Conservation (phyloP, 1,284 basidiomycete genomes). For the Volvariella surrecta region DNA sequence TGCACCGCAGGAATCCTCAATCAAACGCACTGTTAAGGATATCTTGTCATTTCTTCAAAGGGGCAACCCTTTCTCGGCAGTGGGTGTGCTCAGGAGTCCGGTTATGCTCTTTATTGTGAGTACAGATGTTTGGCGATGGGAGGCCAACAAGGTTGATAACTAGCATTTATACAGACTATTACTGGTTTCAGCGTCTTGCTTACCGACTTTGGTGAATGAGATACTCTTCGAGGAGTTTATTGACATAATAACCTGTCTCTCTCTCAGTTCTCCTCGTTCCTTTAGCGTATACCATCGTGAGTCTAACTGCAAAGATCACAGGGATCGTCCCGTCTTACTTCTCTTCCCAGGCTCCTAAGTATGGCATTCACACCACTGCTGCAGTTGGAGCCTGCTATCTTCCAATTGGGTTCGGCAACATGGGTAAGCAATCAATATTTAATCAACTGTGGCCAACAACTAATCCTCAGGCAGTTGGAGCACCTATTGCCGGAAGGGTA, state of each 20-base stretch:
- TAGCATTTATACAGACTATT: background rate
- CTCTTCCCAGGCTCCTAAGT: conserved; percentile 38
- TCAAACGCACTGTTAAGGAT: no score
- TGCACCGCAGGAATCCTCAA: background rate
- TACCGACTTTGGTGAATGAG: background rate
- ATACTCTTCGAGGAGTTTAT: background rate
- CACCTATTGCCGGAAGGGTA: conserved; percentile 40
- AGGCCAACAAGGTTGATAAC: background rate
- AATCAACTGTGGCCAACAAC: background rate
- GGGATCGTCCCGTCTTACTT: background rate
- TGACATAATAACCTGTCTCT: background rate
- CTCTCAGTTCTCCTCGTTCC: background rate
- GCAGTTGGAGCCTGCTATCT: conserved; percentile 55
- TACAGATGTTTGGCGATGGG: background rate
- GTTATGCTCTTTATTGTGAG: conserved; percentile 23
- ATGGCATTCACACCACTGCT: conserved; percentile 50
- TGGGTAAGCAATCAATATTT: conserved; percentile 27
- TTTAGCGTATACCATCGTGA: background rate
- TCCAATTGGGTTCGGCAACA: conserved; percentile 52
- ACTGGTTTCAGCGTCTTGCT: background rate
- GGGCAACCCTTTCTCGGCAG: conserved; percentile 20
- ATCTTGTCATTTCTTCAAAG: conserved; percentile 6
- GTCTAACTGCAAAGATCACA: background rate
- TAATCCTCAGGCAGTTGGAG: conserved; percentile 30
- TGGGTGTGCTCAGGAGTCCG: conserved; percentile 23